These are phyloP conservation scores for Chlorella sp. DNA, from an alignment of 139 green algal species.

Conservation along the genomic window DNA sequence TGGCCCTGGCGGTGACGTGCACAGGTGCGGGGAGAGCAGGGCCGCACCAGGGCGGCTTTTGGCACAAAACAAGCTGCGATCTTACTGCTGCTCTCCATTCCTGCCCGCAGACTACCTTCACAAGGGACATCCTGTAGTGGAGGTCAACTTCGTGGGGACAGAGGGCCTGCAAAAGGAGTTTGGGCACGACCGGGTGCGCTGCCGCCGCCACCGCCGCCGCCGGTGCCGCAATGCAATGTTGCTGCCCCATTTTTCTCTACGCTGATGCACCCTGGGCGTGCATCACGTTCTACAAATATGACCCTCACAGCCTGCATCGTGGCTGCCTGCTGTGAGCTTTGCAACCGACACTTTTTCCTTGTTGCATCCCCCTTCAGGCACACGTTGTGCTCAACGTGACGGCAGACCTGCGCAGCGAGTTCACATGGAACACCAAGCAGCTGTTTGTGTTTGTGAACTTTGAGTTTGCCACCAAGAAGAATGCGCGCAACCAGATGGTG, in stretches of 20 bases:
- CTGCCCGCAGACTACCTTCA: slow-evolving; percentile 43
- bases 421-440: slow-evolving; percentile 93
- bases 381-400: slow-evolving; percentile 68
- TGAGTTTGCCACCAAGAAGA: slow-evolving; percentile 58
- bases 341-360: no score
- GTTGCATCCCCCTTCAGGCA: slow-evolving; percentile 51
- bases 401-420: slow-evolving; percentile 75
- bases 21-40: slow-evolving; percentile 29
- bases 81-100: neutral
- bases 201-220: neutral
- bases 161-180: slow-evolving; percentile 46
- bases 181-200: slow-evolving; percentile 42
- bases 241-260: neutral
- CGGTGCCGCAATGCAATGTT: neutral
- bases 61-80: neutral
- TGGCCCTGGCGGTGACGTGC: slow-evolving; percentile 25
- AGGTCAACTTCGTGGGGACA: slow-evolving; percentile 11
- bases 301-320: no score
- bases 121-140: slow-evolving; percentile 1
- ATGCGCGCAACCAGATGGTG: slow-evolving; percentile 77
- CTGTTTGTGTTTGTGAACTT: slow-evolving; percentile 77
- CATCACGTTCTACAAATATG: neutral
- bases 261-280: neutral
- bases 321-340: no score
- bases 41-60: neutral